phyloP scores from a whole-genome alignment of 23 red algal species.

The Chondrus crispus region DNA sequence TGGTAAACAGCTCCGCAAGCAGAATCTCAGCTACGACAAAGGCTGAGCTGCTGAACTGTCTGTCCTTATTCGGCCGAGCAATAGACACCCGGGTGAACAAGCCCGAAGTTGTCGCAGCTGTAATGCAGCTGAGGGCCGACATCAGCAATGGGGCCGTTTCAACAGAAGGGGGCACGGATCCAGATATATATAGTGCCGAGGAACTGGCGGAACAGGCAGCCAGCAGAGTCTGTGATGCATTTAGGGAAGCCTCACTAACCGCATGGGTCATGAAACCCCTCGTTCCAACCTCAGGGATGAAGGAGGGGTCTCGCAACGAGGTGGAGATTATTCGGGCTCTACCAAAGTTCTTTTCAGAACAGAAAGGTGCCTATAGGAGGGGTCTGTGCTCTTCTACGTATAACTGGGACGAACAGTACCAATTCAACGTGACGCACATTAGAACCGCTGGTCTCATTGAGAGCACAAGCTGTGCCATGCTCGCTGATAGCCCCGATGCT shows the following conservation, averaged over 20 bases:
- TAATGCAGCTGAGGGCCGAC: not conserved
- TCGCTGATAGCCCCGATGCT: conserved; percentile 15
- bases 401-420: not conserved
- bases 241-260: not conserved
- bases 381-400: not conserved
- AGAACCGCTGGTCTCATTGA: not conserved
- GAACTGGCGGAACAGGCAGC: not conserved
- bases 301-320: not conserved
- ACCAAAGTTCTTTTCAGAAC: not conserved
- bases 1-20: not conserved
- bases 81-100: not conserved
- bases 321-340: not conserved
- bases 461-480: not conserved
- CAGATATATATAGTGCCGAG: not conserved
- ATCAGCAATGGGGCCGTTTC: not conserved
- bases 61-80: not conserved
- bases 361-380: not conserved
- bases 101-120: not conserved
- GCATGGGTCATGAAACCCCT: conserved; percentile 31
- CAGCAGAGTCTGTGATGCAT: not conserved
- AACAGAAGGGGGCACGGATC: not conserved
- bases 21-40: not conserved
- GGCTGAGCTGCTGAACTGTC: not conserved
- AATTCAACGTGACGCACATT: not conserved
- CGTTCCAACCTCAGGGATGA: not conserved